Percentiles rank a stretch among this genome's conserved stretches.
Conservation (phyloP, 768 basidiomycete species). For the Lyophyllum semitale region DNA sequence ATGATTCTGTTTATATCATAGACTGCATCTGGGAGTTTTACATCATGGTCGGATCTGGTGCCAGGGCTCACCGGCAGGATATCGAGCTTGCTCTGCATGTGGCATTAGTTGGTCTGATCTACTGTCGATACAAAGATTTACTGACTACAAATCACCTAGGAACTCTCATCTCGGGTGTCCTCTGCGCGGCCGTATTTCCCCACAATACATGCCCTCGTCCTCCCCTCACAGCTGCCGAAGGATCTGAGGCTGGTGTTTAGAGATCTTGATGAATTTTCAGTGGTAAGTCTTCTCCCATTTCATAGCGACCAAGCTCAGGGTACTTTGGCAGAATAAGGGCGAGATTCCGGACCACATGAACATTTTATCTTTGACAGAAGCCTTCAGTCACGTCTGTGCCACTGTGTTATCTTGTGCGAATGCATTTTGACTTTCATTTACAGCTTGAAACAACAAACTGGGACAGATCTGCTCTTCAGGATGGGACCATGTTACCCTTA, state of each 20-base stretch:
- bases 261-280: constrained; percentile 60
- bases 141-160: constrained; percentile 33
- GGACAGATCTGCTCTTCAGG: constrained; percentile 46
- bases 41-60: constrained; percentile 67
- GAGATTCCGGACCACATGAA: constrained; percentile 30
- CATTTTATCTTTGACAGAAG: constrained; percentile 51
- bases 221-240: constrained; percentile 74
- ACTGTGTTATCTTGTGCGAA: neutral
- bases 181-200: constrained; percentile 66
- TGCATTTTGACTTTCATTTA: neutral
- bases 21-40: constrained; percentile 84
- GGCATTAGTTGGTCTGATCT: constrained; percentile 47
- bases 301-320: constrained; percentile 5
- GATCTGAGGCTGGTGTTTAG: constrained; percentile 72
- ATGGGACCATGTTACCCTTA: constrained; percentile 58
- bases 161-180: constrained; percentile 53
- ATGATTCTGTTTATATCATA: constrained; percentile 59
- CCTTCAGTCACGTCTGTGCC: constrained; percentile 57
- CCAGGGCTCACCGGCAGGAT: constrained; percentile 58
- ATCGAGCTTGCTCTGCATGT: constrained; percentile 64
- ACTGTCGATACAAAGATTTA: neutral
- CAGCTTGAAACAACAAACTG: constrained; percentile 59
- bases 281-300: constrained; percentile 44
- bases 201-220: constrained; percentile 68
- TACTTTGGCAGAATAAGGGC: constrained; percentile 43